Percentiles rank a stretch among this genome's conserved stretches.
Evolutionary conservation across 2,329 filamentous ascomycete species (phyloP).

Genomic region (Knoxdaviesia proteae): DNA sequence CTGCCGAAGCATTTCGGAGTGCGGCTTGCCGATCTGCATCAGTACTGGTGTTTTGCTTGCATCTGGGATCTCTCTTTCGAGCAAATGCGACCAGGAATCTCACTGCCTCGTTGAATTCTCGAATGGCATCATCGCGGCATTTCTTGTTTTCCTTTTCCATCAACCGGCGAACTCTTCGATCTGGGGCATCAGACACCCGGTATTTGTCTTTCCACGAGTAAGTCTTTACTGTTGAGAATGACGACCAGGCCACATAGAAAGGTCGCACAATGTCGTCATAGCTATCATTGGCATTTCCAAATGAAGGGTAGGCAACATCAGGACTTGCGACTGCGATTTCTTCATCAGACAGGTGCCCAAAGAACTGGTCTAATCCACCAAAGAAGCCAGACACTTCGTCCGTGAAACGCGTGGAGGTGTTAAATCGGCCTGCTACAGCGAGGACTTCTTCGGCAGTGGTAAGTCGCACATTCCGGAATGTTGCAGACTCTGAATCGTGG

Average conservation of each 20-base stretch:
- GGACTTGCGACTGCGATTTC: constrained; percentile 40
- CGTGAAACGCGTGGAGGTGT: constrained; percentile 54
- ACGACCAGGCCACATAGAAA: constrained; percentile 67
- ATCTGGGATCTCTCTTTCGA: constrained; percentile 77
- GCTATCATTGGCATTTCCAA: constrained; percentile 54
- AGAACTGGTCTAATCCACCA: constrained; percentile 54
- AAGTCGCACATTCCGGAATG: constrained; percentile 47
- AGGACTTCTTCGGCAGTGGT: constrained; percentile 68
- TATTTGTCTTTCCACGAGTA: constrained; percentile 85
- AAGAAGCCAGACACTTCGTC: constrained; percentile 73
- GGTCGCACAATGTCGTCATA: constrained; percentile 58
- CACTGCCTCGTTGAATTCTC: constrained; percentile 86
- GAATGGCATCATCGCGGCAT: constrained; percentile 57
- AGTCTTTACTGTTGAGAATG: constrained; percentile 65
- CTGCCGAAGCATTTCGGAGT: constrained; percentile 56
- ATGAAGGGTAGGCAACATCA: constrained; percentile 57
- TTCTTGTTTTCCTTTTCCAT: constrained; percentile 95
- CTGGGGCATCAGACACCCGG: constrained; percentile 65
- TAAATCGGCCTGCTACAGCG: constrained; percentile 61
- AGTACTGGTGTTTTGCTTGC: constrained; percentile 53
- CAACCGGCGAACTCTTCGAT: constrained; percentile 57
- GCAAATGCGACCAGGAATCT: constrained; percentile 71
- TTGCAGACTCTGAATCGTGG: constrained; percentile 29
- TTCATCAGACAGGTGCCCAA: constrained; percentile 60
- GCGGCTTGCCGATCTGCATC: constrained; percentile 63